Evolutionary conservation across 2,329 filamentous ascomycete genomes (phyloP), one percentile per base, ranked within the genome.

Genomic region (Talaromyces sp.): DNA sequence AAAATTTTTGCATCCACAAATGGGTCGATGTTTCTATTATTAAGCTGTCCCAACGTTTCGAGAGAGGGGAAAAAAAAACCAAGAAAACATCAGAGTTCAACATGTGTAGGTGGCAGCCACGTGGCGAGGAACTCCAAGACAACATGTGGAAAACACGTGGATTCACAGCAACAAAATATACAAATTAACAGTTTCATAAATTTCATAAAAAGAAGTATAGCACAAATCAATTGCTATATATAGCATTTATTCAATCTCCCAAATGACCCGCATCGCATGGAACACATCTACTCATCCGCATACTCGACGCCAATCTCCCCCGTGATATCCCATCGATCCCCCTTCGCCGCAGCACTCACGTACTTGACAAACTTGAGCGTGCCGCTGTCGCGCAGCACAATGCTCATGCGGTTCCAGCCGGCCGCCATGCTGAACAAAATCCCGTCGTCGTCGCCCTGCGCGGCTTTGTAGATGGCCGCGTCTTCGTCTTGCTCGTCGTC

Each of bases 281-380:
- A n/a, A 38, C 1, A 70, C 1, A 70, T 75, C 9, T 71, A 82
- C 46, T 80, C 80, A 13, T 82, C 83, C 14, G 78, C 81, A 65
- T 82, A 82, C 56, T 82, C 81, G 32, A 96, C 88, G 26, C 88
- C 90, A 73, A 90, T 91, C 35, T 86, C 86, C 0, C 87, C 95
- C 53, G 86, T 88, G 55, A 98, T 82, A 77, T 99, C 95, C 91
- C 93, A 98, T 50, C 95, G 83, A 76, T 98, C 95, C 0, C 95
- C 95, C 70, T 85, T 85, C 8, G 95, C 95, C 56, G 83, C 85
- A 62, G 82, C 82, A 75, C 89, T 96, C 24, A 99, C 89, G 74
- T 98, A 99, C 80, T 98, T 99, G 70, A 98, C 92, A 72, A 99
- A 99, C 73, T 91, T 88, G 71, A 99, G 81, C 14, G 89, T 89